phyloP scores from a whole-genome alignment of 2,329 filamentous ascomycete species.

The Fusarium compactum region DNA sequence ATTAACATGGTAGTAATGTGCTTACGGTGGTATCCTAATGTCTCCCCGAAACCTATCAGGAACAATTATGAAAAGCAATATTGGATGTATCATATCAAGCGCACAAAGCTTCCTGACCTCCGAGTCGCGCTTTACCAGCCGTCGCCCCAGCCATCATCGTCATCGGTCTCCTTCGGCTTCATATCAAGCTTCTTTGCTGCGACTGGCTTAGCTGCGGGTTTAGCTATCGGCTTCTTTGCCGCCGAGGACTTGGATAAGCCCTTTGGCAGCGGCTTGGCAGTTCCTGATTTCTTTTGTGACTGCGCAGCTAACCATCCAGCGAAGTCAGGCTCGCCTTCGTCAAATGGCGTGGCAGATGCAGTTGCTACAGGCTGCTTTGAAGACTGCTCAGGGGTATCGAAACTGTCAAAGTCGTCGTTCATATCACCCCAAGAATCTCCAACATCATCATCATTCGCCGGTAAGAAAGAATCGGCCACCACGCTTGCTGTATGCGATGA shows the following conservation, averaged over 20 bases:
- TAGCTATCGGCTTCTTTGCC: slow-evolving; percentile 58
- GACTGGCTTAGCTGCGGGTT: slow-evolving; percentile 59
- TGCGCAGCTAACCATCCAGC: slow-evolving; percentile 94
- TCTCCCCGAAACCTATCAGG: slow-evolving; percentile 17
- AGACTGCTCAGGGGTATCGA: slow-evolving; percentile 50
- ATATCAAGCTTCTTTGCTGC: slow-evolving; percentile 76
- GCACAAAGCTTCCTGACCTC: not conserved
- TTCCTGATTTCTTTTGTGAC: slow-evolving; percentile 73
- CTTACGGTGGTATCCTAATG: slow-evolving; percentile 37
- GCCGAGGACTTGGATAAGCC: slow-evolving; percentile 75
- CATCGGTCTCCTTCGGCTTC: slow-evolving; percentile 70
- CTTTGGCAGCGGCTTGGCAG: slow-evolving; percentile 79
- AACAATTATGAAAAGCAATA: slow-evolving; percentile 12
- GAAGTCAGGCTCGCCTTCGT: slow-evolving; percentile 94
- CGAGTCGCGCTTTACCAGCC: slow-evolving; percentile 63
- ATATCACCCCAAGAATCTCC: slow-evolving; percentile 82
- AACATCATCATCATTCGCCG: slow-evolving; percentile 69
- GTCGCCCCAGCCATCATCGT: slow-evolving; percentile 74
- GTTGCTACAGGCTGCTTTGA: slow-evolving; percentile 47
- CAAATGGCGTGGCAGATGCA: slow-evolving; percentile 67
- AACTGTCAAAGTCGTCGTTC: slow-evolving; percentile 64
- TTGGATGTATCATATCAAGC: not conserved
- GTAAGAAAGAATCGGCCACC: slow-evolving; percentile 63
- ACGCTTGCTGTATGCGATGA: slow-evolving; percentile 61
- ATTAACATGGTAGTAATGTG: slow-evolving; percentile 25